These are phyloP conservation scores for Fusarium brachygibbosum DNA, from an alignment of 2,329 filamentous ascomycete genomes.

Conservation along the genomic window DNA sequence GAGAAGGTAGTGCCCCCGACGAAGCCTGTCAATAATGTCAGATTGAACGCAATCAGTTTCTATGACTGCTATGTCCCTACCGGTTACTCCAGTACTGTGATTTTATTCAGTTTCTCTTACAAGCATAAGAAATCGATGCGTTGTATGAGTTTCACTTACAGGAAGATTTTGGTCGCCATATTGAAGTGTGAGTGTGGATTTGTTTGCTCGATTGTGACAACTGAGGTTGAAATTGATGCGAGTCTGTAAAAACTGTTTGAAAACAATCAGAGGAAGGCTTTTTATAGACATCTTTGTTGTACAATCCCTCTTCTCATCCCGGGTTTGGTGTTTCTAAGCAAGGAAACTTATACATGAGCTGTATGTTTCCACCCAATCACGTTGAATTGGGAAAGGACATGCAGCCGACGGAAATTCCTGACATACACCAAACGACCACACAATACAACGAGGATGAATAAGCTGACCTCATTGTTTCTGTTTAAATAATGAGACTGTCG, in stretches of 20 bases:
- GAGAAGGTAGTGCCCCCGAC: constrained; percentile 66
- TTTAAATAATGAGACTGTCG: background rate
- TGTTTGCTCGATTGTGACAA: no score
- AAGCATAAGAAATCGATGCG: no score
- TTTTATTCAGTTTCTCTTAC: background rate
- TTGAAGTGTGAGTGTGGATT: background rate
- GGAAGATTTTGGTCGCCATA: constrained; percentile 59
- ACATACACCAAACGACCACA: background rate
- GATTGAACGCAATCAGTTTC: background rate
- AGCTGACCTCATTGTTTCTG: background rate
- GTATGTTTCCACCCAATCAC: background rate
- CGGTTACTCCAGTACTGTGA: constrained; percentile 60
- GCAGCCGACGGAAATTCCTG: constrained; percentile 1
- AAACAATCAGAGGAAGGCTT: background rate
- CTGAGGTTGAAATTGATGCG: rapidly evolving
- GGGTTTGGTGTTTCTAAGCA: background rate
- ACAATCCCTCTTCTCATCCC: background rate
- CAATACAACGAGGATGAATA: background rate
- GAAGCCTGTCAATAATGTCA: constrained; percentile 56
- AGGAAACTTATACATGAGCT: background rate
- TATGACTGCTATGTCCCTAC: constrained; percentile 42
- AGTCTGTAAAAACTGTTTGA: rapidly evolving
- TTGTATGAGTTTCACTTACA: constrained; percentile 51
- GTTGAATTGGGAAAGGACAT: background rate
- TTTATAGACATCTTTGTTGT: background rate